Evolutionary conservation across 202 grass and related monocot genomes (phyloP).

Genomic region (Digitaria exilis): DNA sequence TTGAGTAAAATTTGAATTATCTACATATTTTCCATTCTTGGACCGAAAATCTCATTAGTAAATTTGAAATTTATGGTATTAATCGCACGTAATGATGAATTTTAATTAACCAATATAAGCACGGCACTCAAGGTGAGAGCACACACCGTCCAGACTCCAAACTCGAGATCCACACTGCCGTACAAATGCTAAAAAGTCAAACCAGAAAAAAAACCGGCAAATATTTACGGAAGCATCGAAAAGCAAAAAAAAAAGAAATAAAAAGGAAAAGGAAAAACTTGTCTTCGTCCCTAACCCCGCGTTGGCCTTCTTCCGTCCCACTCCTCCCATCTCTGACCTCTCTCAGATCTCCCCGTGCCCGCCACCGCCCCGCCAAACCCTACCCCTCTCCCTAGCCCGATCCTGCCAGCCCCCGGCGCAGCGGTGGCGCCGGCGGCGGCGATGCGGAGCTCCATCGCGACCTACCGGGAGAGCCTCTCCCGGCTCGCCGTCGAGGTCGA

Average conservation of each 20-base stretch:
- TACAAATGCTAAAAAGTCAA: not conserved
- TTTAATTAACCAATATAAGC: too few species aligned
- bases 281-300: constrained; percentile 24
- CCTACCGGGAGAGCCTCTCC: constrained; percentile 88
- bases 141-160: not conserved
- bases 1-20: too few species aligned
- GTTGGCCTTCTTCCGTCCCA: not conserved
- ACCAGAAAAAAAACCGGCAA: not conserved
- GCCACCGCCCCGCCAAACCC: constrained; percentile 10
- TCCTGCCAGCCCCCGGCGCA: not conserved
- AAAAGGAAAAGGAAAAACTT: not conserved
- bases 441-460: constrained; percentile 87
- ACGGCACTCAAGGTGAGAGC: too few species aligned
- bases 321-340: not conserved
- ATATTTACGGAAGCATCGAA: not conserved
- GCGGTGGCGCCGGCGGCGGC: constrained; percentile 26
- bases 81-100: too few species aligned
- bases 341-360: constrained; percentile 40
- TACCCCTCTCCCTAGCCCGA: not conserved
- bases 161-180: not conserved
- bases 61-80: too few species aligned
- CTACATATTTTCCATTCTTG: too few species aligned
- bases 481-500: constrained; percentile 88
- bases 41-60: too few species aligned
- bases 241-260: too few species aligned